A percentile compares a stretch with the other conserved stretches of the same genome.
phyloP scores from a whole-genome alignment of 1,284 basidiomycete species.

The Phylloporus gajari region DNA sequence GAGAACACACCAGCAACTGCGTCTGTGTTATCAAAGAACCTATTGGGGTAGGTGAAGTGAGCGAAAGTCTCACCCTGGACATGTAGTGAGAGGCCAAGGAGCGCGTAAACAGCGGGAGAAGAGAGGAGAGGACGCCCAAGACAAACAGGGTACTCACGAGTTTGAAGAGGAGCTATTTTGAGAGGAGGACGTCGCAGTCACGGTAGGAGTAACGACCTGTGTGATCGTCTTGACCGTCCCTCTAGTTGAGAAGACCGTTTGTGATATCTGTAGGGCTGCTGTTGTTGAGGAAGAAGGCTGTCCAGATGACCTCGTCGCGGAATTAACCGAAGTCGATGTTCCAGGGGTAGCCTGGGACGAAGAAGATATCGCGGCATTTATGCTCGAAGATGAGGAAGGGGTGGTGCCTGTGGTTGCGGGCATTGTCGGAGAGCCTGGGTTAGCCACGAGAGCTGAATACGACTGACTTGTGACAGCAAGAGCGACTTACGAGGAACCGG shows the following conservation, averaged over 20 bases:
- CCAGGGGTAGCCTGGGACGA: conserved; percentile 23
- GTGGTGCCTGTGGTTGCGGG: no score
- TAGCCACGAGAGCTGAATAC: no score
- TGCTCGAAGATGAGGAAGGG: no score
- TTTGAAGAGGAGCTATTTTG: conserved; percentile 19
- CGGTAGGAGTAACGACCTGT: conserved; percentile 11
- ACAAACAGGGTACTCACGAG: conserved; percentile 36
- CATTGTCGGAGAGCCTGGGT: no score
- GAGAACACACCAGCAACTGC: conserved; percentile 77
- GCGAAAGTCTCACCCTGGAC: conserved; percentile 6
- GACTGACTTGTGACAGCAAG: no score
- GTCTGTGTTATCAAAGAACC: conserved; percentile 76
- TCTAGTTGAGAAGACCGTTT: conserved; percentile 25
- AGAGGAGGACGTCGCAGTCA: conserved; percentile 3
- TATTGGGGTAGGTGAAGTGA: conserved; percentile 40
- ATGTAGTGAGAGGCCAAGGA: background rate
- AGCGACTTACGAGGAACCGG: no score
- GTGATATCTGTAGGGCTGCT: background rate
- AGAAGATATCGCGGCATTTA: no score
- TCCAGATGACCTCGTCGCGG: conserved; percentile 18
- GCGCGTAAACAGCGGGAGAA: background rate
- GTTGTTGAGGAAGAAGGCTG: conserved; percentile 6
- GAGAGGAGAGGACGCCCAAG: background rate
- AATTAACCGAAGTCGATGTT: conserved; percentile 12
- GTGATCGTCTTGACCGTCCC: conserved; percentile 19